phyloP scores from a whole-genome alignment of 768 basidiomycete genomes.

The Dentipellis sp. region DNA sequence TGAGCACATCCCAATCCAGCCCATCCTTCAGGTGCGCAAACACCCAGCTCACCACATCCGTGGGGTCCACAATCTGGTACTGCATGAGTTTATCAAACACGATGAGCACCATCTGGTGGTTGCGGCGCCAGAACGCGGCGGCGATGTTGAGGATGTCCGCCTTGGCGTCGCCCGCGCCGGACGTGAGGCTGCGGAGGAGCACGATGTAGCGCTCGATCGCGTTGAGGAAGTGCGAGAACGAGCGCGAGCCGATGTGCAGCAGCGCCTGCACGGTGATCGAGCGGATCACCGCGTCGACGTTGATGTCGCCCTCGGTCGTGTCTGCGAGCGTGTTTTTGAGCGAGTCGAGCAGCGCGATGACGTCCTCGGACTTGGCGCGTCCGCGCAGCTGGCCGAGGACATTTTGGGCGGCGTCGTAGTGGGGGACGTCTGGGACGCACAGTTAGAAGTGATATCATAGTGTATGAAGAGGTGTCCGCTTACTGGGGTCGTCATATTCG shows the following conservation, averaged over 20 bases:
- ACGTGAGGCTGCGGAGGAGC: slow-evolving; percentile 56
- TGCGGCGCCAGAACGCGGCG: slow-evolving; percentile 74
- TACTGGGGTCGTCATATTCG: slow-evolving; percentile 76
- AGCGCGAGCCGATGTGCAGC: slow-evolving; percentile 85
- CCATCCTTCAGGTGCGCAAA: slow-evolving; percentile 53
- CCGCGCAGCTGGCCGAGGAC: slow-evolving; percentile 77
- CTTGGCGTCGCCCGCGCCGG: slow-evolving; percentile 34
- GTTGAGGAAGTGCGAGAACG: slow-evolving; percentile 96
- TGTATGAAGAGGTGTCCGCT: slow-evolving; percentile 14
- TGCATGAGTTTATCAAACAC: slow-evolving; percentile 98
- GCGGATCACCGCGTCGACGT: slow-evolving; percentile 59
- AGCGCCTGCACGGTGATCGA: slow-evolving; percentile 83
- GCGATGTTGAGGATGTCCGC: slow-evolving; percentile 63
- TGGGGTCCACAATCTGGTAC: slow-evolving; percentile 94
- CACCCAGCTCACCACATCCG: slow-evolving; percentile 82
- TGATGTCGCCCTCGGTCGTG: slow-evolving; percentile 47
- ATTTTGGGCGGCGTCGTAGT: slow-evolving; percentile 72
- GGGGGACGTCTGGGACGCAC: slow-evolving; percentile 47
- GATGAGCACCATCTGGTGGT: slow-evolving; percentile 81
- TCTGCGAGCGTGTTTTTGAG: slow-evolving; percentile 59
- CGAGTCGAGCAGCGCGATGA: slow-evolving; percentile 63
- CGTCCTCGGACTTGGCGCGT: slow-evolving; percentile 71
- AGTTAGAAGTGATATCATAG: not conserved
- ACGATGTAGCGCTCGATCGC: slow-evolving; percentile 92
- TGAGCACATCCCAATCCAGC: slow-evolving; percentile 82